phyloP scores from a whole-genome alignment of 257 asterid species.

The Primulina huaijiensis region DNA sequence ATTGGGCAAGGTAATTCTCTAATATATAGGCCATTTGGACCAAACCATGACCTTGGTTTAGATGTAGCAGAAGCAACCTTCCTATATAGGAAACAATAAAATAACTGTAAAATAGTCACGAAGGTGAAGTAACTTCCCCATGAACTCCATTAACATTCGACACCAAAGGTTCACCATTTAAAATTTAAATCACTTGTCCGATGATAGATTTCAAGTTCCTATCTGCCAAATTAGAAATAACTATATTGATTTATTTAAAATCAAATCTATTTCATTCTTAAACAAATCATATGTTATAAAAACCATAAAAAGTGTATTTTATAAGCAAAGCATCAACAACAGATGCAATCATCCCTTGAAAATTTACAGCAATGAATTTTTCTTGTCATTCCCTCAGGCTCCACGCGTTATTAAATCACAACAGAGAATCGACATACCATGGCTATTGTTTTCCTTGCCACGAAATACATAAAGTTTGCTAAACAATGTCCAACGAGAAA shows the following conservation, averaged over 20 bases:
- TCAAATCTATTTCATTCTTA: not conserved
- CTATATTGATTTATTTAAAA: not conserved
- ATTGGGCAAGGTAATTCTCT: constrained; percentile 93
- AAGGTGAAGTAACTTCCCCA: constrained; percentile 13
- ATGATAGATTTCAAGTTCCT: not conserved
- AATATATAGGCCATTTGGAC: constrained; percentile 92
- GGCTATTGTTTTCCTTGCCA: not conserved
- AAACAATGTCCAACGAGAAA: constrained; percentile 13
- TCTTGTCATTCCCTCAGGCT: not conserved
- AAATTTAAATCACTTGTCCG: not conserved
- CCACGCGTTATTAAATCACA: not conserved
- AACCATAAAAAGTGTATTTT: not conserved
- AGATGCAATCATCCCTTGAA: not conserved
- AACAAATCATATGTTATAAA: not conserved
- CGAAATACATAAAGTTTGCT: constrained; percentile 3
- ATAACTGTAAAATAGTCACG: constrained; percentile 8
- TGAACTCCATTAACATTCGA: not conserved
- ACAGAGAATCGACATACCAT: not conserved
- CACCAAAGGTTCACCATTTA: not conserved
- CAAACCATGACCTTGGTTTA: constrained; percentile 86
- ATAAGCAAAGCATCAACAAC: too few species aligned
- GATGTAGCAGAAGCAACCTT: constrained; percentile 56
- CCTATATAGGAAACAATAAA: constrained; percentile 33
- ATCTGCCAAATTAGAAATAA: not conserved
- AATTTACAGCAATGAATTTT: not conserved